Evolutionary conservation across 2,329 filamentous ascomycete species (phyloP).

Genomic region (Colletotrichum noveboracense): DNA sequence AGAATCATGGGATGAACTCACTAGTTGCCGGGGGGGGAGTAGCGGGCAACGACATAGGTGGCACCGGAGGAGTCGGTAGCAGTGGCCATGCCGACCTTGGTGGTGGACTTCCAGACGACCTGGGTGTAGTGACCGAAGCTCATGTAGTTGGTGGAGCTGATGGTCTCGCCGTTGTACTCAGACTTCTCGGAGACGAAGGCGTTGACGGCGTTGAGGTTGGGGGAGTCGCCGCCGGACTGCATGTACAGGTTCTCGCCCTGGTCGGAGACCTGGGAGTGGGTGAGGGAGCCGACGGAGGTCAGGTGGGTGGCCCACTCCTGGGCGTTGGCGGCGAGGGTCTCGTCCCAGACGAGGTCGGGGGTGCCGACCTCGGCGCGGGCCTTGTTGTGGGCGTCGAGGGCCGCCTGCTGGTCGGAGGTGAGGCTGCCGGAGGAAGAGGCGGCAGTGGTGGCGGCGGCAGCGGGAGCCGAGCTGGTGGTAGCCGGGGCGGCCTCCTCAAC

Average conservation of each 20-base stretch:
- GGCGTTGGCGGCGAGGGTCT: constrained; percentile 31
- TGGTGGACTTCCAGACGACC: constrained; percentile 34
- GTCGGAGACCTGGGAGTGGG: constrained; percentile 6
- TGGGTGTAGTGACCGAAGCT: constrained; percentile 36
- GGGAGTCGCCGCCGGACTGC: constrained; percentile 8
- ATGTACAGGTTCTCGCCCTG: constrained; percentile 24
- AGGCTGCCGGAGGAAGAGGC: constrained; percentile 10
- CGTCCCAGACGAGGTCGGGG: constrained; percentile 27
- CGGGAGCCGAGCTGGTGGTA: constrained; percentile 19
- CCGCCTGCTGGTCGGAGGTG: constrained; percentile 11
- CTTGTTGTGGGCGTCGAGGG: constrained; percentile 20
- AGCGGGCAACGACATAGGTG: constrained; percentile 37
- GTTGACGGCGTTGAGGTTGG: constrained; percentile 13
- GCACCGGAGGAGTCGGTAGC: constrained; percentile 30
- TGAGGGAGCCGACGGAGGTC: constrained; percentile 16
- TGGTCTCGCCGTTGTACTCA: constrained; percentile 16
- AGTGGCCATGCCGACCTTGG: constrained; percentile 34
- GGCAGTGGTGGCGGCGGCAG: constrained; percentile 1
- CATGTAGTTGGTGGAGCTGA: constrained; percentile 18
- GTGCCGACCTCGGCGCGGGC: constrained; percentile 19
- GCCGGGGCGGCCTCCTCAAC: constrained; percentile 7
- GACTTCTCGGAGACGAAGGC: constrained; percentile 20
- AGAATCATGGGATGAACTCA: not conserved
- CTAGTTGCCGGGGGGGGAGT: constrained; percentile 36
- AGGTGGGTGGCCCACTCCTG: constrained; percentile 22